Evolutionary conservation across 2,329 filamentous ascomycete genomes (phyloP), one percentile per base, ranked within the genome.

Genomic region (Alternaria sp.): DNA sequence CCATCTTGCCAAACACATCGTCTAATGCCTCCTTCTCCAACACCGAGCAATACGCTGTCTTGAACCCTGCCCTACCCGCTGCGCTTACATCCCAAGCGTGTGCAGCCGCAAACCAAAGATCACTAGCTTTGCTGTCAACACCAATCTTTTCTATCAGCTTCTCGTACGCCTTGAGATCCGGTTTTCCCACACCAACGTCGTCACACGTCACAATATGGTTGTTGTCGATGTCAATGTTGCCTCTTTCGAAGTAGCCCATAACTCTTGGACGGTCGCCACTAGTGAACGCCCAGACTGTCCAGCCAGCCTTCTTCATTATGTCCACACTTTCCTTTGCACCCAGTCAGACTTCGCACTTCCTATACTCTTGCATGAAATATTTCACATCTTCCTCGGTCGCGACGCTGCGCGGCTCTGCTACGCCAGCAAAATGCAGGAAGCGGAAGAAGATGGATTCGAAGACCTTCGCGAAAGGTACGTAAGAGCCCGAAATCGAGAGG

Each of bases 81-180:
- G 85, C 84, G 17, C 81, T 81, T 1, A 86, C 85, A 77, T 89
- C 86, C 87, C 86, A 88, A 81, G 85, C 85, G 75, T 88, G 87
- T 21, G 85, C 86, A 1, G 87, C 86, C 1, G 85, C 86, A 71
- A 88, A 88, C 86, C 86, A 88, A 49, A 81, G 81, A 63, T 74
- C 63, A 46, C 83, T 71, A 3, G 67, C 77, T 19, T 36, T 19
- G 0, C 77, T 74, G 12, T n/a, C 49, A 0, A 69, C 67, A 0
- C 67, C 80, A 59, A 87, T 81, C 52, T 71, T 74, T n/a, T 80
- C 79, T 32, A 84, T 73, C 6, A 85, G 71, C 1, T 80, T 77
- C 63, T 74, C 69, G 67, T 88, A 88, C 0, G 84, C 82, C 25
- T 71, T 80, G 5, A 82, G 73, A 0, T 81, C 82, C 0, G 86